These are phyloP conservation scores for Thelonectria olida DNA, from an alignment of 2,329 filamentous ascomycete species.

Conservation along the genomic window DNA sequence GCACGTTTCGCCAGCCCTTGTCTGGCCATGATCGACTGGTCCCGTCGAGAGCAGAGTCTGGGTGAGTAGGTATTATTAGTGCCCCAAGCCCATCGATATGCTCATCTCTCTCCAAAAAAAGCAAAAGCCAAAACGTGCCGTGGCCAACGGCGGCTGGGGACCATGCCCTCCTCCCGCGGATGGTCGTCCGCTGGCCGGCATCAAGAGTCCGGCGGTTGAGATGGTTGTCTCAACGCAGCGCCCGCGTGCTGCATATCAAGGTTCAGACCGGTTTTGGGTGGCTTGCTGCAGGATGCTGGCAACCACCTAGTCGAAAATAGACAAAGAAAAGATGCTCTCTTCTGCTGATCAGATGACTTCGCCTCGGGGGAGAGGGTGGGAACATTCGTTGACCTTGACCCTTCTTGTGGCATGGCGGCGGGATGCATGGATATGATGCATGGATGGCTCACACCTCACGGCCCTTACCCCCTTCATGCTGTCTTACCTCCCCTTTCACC, in stretches of 20 bases:
- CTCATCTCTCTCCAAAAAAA: constrained; percentile 7
- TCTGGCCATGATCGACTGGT: constrained; percentile 31
- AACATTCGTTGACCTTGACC: constrained; percentile 8
- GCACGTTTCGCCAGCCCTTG: constrained; percentile 35
- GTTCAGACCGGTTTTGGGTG: constrained; percentile 30
- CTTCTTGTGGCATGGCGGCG: constrained; percentile 4
- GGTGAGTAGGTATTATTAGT: background rate
- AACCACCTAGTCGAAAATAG: background rate
- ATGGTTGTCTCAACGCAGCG: constrained; percentile 29
- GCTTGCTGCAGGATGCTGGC: constrained; percentile 3
- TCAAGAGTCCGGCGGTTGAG: background rate
- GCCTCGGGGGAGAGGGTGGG: background rate
- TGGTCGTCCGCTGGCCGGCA: constrained; percentile 4
- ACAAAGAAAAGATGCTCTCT: background rate
- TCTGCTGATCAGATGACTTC: constrained; percentile 3
- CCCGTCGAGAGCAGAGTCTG: constrained; percentile 1
- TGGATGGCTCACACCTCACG: constrained; percentile 2
- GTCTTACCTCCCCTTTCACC: constrained; percentile 4
- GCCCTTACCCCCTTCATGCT: constrained; percentile 9
- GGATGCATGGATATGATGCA: constrained; percentile 7
- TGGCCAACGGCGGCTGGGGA: too few species aligned
- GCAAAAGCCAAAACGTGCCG: constrained; percentile 2
- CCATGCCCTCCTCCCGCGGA: constrained; percentile 6
- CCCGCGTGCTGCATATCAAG: constrained; percentile 31
- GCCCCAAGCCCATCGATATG: background rate